These are phyloP conservation scores for Fusarium pseudocircinatum DNA, from an alignment of 2,329 filamentous ascomycete genomes.

Conservation along the genomic window DNA sequence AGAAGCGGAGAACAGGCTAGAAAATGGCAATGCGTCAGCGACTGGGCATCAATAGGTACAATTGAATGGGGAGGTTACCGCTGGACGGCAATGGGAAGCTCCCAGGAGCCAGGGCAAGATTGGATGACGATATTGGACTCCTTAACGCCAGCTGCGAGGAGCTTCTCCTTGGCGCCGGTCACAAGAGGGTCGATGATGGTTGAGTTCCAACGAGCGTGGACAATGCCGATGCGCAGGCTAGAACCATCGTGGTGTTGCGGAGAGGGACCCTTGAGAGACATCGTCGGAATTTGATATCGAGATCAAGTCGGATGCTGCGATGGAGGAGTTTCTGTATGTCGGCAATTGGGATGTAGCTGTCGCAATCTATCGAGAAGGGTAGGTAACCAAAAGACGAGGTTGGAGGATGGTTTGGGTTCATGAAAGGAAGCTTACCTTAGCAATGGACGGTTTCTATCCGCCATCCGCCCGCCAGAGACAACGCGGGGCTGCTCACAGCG, in stretches of 20 bases:
- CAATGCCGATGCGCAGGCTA: slow-evolving; percentile 87
- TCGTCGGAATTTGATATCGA: slow-evolving; percentile 4
- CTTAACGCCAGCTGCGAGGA: slow-evolving; percentile 81
- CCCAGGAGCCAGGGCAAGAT: slow-evolving; percentile 92
- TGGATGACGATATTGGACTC: slow-evolving; percentile 89
- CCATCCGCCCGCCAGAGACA: not conserved
- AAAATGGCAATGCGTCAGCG: slow-evolving; percentile 20
- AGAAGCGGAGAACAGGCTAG: slow-evolving; percentile 82
- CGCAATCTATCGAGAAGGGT: not conserved
- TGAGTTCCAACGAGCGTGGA: slow-evolving; percentile 96
- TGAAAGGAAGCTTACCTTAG: slow-evolving; percentile 10
- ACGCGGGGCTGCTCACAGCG: slow-evolving; percentile 41
- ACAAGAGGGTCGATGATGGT: slow-evolving; percentile 88
- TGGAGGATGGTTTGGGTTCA: slow-evolving; percentile 16
- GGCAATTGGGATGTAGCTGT: slow-evolving; percentile 7
- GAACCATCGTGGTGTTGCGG: slow-evolving; percentile 72
- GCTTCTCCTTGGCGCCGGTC: slow-evolving; percentile 79
- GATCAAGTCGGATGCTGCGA: not conserved
- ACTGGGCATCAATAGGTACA: not conserved
- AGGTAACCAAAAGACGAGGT: not conserved
- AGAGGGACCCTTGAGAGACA: slow-evolving; percentile 64
- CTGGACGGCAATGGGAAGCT: slow-evolving; percentile 90
- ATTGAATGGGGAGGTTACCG: slow-evolving; percentile 61
- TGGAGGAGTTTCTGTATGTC: slow-evolving; percentile 12
- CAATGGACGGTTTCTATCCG: slow-evolving; percentile 2